These are phyloP conservation scores for Ambrosiella beaveri DNA, from an alignment of 2,329 filamentous ascomycete genomes.

Conservation along the genomic window DNA sequence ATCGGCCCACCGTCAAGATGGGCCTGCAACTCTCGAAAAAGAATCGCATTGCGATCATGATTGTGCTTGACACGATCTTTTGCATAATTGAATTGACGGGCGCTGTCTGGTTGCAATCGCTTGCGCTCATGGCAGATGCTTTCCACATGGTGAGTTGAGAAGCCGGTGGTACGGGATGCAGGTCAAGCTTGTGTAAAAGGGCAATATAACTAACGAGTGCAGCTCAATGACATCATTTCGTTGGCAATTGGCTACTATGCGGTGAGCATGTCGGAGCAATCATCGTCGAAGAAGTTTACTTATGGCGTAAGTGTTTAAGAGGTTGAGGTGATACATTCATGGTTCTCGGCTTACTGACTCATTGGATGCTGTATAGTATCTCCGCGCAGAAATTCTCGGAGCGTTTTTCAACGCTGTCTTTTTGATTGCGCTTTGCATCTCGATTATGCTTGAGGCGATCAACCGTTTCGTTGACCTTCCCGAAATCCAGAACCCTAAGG, in stretches of 20 bases:
- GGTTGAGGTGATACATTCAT: neutral
- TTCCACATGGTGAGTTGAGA: conserved; percentile 72
- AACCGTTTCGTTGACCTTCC: conserved; percentile 85
- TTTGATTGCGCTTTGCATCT: conserved; percentile 85
- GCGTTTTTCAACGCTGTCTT: conserved; percentile 97
- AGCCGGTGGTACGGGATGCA: neutral
- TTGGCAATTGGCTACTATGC: conserved; percentile 88
- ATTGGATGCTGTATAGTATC: conserved; percentile 43
- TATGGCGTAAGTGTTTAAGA: conserved; percentile 53
- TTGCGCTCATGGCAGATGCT: conserved; percentile 87
- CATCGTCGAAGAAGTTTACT: conserved; percentile 78
- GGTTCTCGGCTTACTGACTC: neutral
- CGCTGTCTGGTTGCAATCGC: conserved; percentile 74
- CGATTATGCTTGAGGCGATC: conserved; percentile 88
- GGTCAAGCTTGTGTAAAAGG: neutral
- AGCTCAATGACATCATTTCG: conserved; percentile 96
- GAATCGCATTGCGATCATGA: conserved; percentile 79
- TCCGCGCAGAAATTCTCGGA: conserved; percentile 90
- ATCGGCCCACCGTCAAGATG: conserved; percentile 33
- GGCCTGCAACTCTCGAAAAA: conserved; percentile 62
- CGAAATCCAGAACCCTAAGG: conserved; percentile 63
- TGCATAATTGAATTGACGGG: conserved; percentile 77
- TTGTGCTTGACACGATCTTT: conserved; percentile 76
- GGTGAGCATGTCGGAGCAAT: conserved; percentile 71
- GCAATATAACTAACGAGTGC: neutral